These are phyloP conservation scores for Pestalotiopsis sp. DNA, from an alignment of 2,329 filamentous ascomycete genomes.

Conservation along the genomic window DNA sequence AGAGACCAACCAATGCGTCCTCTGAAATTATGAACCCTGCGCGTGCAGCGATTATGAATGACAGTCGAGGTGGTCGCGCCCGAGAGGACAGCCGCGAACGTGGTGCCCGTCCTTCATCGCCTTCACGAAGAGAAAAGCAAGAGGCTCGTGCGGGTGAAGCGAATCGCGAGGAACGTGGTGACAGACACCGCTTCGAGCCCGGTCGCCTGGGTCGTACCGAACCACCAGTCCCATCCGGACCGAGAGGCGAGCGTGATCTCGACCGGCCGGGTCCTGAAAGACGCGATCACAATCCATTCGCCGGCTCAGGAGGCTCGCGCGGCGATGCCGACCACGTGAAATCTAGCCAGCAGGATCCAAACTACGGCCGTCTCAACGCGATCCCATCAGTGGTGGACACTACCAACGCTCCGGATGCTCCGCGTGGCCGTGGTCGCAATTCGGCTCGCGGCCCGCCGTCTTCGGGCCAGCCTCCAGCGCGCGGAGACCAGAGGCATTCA, in stretches of 20 bases:
- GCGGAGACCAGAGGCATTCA: conserved; percentile 46
- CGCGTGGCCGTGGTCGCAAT: conserved; percentile 52
- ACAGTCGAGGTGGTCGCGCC: conserved; percentile 38
- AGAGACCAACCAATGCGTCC: conserved; percentile 27
- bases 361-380: conserved; percentile 63
- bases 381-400: conserved; percentile 45
- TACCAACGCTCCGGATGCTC: conserved; percentile 54
- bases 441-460: conserved; percentile 36
- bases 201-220: conserved; percentile 35
- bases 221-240: conserved; percentile 23
- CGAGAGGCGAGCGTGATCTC: conserved; percentile 30
- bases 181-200: conserved; percentile 42
- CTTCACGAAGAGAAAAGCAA: conserved; percentile 50
- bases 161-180: conserved; percentile 49
- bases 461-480: conserved; percentile 38
- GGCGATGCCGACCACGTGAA: conserved; percentile 54
- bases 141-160: conserved; percentile 39
- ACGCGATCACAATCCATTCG: conserved; percentile 43
- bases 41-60: conserved; percentile 47
- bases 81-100: conserved; percentile 51
- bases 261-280: conserved; percentile 45
- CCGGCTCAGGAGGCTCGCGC: conserved; percentile 35
- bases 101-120: conserved; percentile 37
- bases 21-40: conserved; percentile 50
- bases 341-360: conserved; percentile 58